These are phyloP conservation scores for Coriaria nepalensis DNA, from an alignment of 306 rosid species.

Conservation along the genomic window DNA sequence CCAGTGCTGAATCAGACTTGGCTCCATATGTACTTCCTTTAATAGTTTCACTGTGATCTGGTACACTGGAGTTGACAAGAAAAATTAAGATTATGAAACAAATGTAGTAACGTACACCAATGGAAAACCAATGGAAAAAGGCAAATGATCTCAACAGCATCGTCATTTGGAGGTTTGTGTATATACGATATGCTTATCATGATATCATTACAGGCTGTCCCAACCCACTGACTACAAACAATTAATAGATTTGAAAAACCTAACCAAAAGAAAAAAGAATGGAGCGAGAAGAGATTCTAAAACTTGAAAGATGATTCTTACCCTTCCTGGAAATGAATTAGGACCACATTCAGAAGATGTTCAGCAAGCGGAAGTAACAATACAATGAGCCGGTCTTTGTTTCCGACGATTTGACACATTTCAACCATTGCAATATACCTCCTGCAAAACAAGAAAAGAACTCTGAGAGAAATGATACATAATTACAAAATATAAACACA, in stretches of 20 bases:
- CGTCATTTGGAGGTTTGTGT: background rate
- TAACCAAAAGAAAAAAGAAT: background rate
- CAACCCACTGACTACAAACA: no score
- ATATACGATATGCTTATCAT: no score
- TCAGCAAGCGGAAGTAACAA: constrained; percentile 67
- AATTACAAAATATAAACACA: background rate
- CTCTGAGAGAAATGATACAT: constrained; percentile 11
- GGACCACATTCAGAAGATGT: constrained; percentile 61
- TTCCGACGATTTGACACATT: constrained; percentile 82
- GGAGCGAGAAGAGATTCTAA: no score
- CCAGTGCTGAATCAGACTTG: constrained; percentile 34
- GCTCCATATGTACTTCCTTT: constrained; percentile 41
- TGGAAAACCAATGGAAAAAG: background rate
- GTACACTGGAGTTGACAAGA: constrained; percentile 34
- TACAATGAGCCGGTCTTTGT: constrained; percentile 50
- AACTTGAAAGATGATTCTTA: constrained; percentile 7
- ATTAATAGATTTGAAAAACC: no score
- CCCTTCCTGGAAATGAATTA: constrained; percentile 78
- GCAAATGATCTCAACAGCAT: background rate
- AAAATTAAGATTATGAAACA: constrained; percentile 6
- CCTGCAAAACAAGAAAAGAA: constrained; percentile 35
- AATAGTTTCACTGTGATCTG: constrained; percentile 22
- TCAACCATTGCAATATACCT: constrained; percentile 84
- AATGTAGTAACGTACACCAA: background rate
- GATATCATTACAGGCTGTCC: no score